Evolutionary conservation across 371 early-diverging fungal species (phyloP), one percentile per base, ranked within the genome.

Genomic region (Apophysomyces elegans): DNA sequence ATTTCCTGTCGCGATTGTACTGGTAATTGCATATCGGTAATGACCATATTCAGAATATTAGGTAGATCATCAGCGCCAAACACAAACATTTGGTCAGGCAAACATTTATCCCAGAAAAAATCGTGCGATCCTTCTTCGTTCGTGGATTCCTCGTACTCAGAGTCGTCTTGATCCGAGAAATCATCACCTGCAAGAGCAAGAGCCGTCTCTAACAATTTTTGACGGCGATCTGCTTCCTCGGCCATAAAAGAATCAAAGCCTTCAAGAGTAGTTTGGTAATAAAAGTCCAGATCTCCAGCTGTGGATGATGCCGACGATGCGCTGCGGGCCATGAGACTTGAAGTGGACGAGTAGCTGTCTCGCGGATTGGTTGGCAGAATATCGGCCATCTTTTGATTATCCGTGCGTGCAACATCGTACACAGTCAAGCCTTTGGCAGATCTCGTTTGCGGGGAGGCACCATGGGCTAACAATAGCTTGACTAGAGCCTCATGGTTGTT

Each of bases 41-140:
- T 84, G 7, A 91, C 78, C 0, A 88, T 87, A 56, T 91, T 78
- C 36, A 96, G 75, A 26, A 96, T 88, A 56, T 83, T 85, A 4
- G 85, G 81, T 45, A 95, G 76, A 26, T 90, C 83, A 50, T 84
- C 79, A 41, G 82, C 81, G 26, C 88, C 86, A 74, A 96, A 93
- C 16, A 95, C 97, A 82, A 95, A 90, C 95, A 95, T 95, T 72
- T 94, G 95, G 76, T 93, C 91, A 11, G 88, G 89, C 50, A 81
- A 78, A 75, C 94, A 91, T 56, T 75, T 85, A 62, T 90, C 89
- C 92, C 91, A 95, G 39, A 89, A 79, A 77, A 94, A 94, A 58
- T 84, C 83, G 70, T 70, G 50, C 21, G 47, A 43, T 14, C 66
- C 65, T 36, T 67, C 60, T 4, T 70, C 61, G 8, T 75, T 69